Percentiles rank a stretch among this genome's conserved stretches.
These are phyloP conservation scores for Metschnikowia similis DNA, from an alignment of 805 yeast genomes.

Conservation along the genomic window DNA sequence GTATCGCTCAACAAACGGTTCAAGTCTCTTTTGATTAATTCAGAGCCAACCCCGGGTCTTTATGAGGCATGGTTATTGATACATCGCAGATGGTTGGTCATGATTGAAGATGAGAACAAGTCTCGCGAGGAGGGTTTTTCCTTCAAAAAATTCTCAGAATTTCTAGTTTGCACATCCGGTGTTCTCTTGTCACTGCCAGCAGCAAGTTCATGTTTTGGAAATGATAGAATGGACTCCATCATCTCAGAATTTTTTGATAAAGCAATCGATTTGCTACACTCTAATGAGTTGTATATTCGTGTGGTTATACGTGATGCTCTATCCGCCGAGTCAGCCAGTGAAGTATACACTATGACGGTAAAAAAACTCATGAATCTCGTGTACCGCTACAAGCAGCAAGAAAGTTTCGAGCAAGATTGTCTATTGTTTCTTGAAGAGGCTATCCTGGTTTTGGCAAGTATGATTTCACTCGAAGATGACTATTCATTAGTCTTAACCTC, in stretches of 20 bases:
- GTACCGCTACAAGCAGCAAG: conserved; percentile 27
- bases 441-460: conserved; percentile 41
- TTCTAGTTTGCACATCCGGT: conserved; percentile 68
- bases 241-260: conserved; percentile 45
- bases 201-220: conserved; percentile 17
- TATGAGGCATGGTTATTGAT: conserved; percentile 42
- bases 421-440: conserved; percentile 46
- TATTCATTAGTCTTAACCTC: conserved; percentile 34
- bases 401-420: conserved; percentile 24
- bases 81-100: conserved; percentile 46
- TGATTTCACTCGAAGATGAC: conserved; percentile 30
- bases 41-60: conserved; percentile 36
- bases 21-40: conserved; percentile 33
- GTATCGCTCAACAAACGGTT: conserved; percentile 70
- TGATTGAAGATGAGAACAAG: conserved; percentile 22
- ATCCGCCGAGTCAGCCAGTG: conserved; percentile 60
- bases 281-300: conserved; percentile 51
- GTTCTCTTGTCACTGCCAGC: conserved; percentile 42
- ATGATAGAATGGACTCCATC: conserved; percentile 27
- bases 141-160: conserved; percentile 67
- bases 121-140: conserved; percentile 41
- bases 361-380: conserved; percentile 39
- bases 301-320: conserved; percentile 72
- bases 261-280: conserved; percentile 47
- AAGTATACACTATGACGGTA: conserved; percentile 47